Evolutionary conservation across 148 eudicot genomes (phyloP), one percentile per base, ranked within the genome.

Genomic region (Polygonum aviculare): DNA sequence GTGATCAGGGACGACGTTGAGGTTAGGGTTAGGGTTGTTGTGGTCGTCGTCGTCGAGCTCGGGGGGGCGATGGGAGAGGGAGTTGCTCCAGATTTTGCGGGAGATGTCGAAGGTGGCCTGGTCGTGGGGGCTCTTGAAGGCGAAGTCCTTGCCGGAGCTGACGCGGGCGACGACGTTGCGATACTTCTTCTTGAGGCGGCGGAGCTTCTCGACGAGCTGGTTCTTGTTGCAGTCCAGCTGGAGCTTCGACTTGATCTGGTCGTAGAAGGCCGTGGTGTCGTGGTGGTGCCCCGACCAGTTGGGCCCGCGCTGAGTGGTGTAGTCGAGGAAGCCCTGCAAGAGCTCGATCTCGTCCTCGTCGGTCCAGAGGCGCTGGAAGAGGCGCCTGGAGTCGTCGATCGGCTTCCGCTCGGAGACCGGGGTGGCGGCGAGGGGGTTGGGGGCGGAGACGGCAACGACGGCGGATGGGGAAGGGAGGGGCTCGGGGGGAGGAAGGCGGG

Each of bases 331-430:
- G n/a, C 98, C 98, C 22, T 87, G 89, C 11, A 95, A 74, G 0
- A 94, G 88, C 87, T 94, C 97, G 85, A 94, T 94, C 87, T 94
- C 98, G 72, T 94, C 98, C 73, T 94, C 98, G 63, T 94, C 97
- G 0, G 96, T 92, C 96, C 96, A 94, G 0, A 94, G 80, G 0
- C 97, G 84, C 77, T 94, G 98, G 41, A 95, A 95, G 7, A 95
- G 77, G 81, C 84, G 77, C 45, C 98, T 77, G 0, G 95, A 86
- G 67, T 90, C 97, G 41, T 94, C 98, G 40, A 86, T 47, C 54
- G 90, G 89, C 75, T 31, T 91, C 65, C 75, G 80, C 78, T 82
- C 84, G 11, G 80, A 84, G 14, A 83, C 84, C 38, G 36, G 84
- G 79, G 71, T 57, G 41, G 19, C 52, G 2, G 81, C 65, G 22